Evolutionary conservation across 2,329 filamentous ascomycete species (phyloP).

Genomic region (Phyllosticta citribraziliensis): DNA sequence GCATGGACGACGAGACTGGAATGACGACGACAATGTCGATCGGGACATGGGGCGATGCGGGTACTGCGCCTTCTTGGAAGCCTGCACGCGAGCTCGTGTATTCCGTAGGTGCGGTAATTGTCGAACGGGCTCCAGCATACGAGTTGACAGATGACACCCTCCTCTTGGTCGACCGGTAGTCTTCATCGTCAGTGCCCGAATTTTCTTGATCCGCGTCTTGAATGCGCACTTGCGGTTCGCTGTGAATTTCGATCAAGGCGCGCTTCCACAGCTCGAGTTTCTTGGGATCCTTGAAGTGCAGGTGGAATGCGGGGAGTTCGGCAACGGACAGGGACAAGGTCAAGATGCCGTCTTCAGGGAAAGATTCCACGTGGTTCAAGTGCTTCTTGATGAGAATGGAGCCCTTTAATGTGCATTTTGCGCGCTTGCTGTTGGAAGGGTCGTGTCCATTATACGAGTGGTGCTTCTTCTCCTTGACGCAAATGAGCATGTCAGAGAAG

Average conservation of each 20-base stretch:
- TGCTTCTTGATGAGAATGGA: conserved; percentile 98
- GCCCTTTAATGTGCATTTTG: conserved; percentile 83
- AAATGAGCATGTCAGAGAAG: conserved; percentile 98
- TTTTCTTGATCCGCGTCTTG: conserved; percentile 69
- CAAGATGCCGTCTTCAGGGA: conserved; percentile 67
- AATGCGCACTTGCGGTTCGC: conserved; percentile 48
- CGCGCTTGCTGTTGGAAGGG: conserved; percentile 45
- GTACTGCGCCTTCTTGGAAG: conserved; percentile 33
- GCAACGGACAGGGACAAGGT: conserved; percentile 84
- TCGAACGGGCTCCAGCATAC: conserved; percentile 73
- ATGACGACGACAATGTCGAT: conserved; percentile 95
- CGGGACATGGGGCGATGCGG: conserved; percentile 67
- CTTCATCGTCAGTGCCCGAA: conserved; percentile 82
- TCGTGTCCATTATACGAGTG: conserved; percentile 51
- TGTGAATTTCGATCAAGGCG: conserved; percentile 73
- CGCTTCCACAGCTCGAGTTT: conserved; percentile 88
- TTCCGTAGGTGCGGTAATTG: conserved; percentile 58
- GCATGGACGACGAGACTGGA: conserved; percentile 96
- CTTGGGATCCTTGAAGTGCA: conserved; percentile 73
- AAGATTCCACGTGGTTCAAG: conserved; percentile 75
- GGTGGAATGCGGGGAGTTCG: conserved; percentile 88
- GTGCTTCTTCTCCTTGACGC: conserved; percentile 90
- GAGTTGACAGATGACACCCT: conserved; percentile 76
- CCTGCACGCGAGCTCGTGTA: conserved; percentile 34
- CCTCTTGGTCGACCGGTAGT: conserved; percentile 55